Evolutionary conservation across 108 stramenopile genomes (phyloP).

Genomic region (Epipyxis sp.): DNA sequence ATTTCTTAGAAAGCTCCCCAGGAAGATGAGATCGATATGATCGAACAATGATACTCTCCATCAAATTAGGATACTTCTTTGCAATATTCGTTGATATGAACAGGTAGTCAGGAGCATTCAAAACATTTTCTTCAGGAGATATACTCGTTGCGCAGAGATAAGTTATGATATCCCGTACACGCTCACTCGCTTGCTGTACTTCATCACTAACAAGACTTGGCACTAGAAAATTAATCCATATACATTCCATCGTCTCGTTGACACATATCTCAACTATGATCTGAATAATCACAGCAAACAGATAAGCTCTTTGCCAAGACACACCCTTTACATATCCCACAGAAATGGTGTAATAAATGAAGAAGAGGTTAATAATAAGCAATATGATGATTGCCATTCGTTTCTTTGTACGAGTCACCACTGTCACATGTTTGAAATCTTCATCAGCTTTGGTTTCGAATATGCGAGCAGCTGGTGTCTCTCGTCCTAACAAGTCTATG

Average conservation of each 20-base stretch:
- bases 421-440: background rate
- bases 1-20: too few species aligned
- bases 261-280: background rate
- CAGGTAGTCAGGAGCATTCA: too few species aligned
- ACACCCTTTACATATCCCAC: background rate
- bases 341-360: background rate
- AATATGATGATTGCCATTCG: background rate
- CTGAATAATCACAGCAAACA: background rate
- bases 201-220: background rate
- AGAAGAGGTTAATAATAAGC: slow-evolving; percentile 3
- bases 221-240: background rate
- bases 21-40: too few species aligned
- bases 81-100: too few species aligned
- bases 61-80: too few species aligned
- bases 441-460: background rate
- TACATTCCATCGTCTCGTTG: slow-evolving; percentile 5
- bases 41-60: too few species aligned
- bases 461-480: background rate
- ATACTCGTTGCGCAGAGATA: too few species aligned
- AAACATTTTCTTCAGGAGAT: too few species aligned
- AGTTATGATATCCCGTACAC: too few species aligned
- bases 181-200: background rate
- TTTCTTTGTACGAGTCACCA: background rate
- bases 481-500: background rate
- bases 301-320: background rate